Base-by-base conservation (phyloP, 331 rosid genomes). In the Acacia pycnantha region DNA sequence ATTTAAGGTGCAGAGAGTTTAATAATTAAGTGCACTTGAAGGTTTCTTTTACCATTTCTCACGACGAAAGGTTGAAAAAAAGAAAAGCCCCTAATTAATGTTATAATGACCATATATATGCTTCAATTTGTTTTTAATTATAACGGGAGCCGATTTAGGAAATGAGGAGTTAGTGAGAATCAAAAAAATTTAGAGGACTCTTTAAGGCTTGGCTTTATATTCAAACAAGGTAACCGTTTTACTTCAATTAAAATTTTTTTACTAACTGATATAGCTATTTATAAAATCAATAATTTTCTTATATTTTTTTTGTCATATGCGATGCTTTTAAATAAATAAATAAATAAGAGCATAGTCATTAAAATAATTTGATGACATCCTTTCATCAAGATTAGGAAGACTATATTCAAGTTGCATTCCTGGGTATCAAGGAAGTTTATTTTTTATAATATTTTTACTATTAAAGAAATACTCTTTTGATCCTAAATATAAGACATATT, bases 381-480 rank as follows among this genome's bases (percentile, higher is more conserved):
- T 47, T 4, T 47, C 53, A 11, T 11, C 53, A 13, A 12, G 53
- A 47, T 11, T 14, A 4, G 53, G 16, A 47, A 14, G 51, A 47
- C 51, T 47, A 47, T 11, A 47, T 11, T 47, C 15, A 16, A 47
- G 16, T 6, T 4, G 53, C 53, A 47, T 12, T 47, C 18, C 14
- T 1, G 1, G 53, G 5, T 12, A 3, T 48, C 21, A 48, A 14
- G 5, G 53, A 14, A 14, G 53, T 14, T 48, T 48, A 12, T 3
- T 11, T 12, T 48, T 48, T 48, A 21, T 15, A 48, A 48, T 48
- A 48, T 48, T 14, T 48, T 48, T 14, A 48, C 53, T 48, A 12
- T 11, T 14, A 14, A 0, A 5, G 1, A 48, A 48, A 48, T 14
- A 6, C 8, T 37, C 2, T 0, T 37, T 0, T 6, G 1, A 6